Percentiles rank a stretch among this genome's conserved stretches.
Conservation (phyloP, 768 basidiomycete genomes). For the Strobilomyces dryophilus region DNA sequence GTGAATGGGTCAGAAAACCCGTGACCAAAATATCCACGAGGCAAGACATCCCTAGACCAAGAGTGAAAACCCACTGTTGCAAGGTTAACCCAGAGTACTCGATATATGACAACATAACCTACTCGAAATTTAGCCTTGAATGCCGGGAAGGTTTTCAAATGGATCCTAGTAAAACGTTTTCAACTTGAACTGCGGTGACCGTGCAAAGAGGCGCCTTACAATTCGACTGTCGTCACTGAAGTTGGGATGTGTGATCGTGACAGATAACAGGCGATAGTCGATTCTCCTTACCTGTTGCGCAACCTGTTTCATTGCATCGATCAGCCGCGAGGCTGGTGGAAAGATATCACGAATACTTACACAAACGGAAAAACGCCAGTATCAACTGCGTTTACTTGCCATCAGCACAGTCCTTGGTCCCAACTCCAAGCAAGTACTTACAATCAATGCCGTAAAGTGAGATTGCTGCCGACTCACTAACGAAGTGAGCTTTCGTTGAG, state of each 20-base stretch:
- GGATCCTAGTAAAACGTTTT: constrained; percentile 19
- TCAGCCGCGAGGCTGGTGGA: background rate
- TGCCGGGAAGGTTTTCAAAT: constrained; percentile 18
- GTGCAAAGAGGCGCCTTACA: constrained; percentile 15
- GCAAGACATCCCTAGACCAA: constrained; percentile 47
- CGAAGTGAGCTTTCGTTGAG: background rate
- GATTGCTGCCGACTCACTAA: constrained; percentile 28
- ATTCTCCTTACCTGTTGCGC: constrained; percentile 24
- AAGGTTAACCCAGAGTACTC: background rate
- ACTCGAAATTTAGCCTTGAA: constrained; percentile 26
- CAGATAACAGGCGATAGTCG: background rate
- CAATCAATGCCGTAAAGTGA: constrained; percentile 31
- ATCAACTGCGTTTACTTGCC: constrained; percentile 16
- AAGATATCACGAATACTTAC: constrained; percentile 16
- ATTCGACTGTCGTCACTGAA: constrained; percentile 29
- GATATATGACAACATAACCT: background rate
- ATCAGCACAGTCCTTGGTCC: constrained; percentile 1
- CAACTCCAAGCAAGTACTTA: constrained; percentile 21
- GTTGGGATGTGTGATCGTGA: background rate
- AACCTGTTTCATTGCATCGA: constrained; percentile 28
- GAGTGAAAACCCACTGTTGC: constrained; percentile 47
- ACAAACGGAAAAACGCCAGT: constrained; percentile 29
- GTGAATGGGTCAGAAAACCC: constrained; percentile 39
- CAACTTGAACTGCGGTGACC: background rate
- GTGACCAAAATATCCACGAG: constrained; percentile 49